phyloP scores from a whole-genome alignment of 306 rosid genomes.

The Sicyos edulis region DNA sequence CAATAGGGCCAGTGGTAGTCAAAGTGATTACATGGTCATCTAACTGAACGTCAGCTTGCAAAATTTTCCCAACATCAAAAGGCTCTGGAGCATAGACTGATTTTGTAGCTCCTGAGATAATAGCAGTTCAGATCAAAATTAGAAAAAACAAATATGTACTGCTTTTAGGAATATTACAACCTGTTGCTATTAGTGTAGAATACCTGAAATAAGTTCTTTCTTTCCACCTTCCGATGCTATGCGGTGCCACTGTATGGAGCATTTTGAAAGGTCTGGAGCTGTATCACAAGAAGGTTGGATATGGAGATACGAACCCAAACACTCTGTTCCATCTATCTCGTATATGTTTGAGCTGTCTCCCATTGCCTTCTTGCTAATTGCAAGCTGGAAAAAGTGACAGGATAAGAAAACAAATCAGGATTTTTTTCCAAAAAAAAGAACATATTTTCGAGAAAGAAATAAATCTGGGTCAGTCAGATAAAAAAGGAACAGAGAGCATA shows the following conservation, averaged over 20 bases:
- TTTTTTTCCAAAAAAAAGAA: not conserved
- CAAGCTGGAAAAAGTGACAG: slow-evolving; percentile 39
- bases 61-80: slow-evolving; percentile 63
- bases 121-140: slow-evolving; percentile 4
- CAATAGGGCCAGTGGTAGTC: slow-evolving; percentile 73
- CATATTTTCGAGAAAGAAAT: not conserved
- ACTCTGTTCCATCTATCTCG: slow-evolving; percentile 70
- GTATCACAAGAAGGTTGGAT: slow-evolving; percentile 57
- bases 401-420: slow-evolving; percentile 16
- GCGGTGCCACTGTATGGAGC: slow-evolving; percentile 75
- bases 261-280: slow-evolving; percentile 53
- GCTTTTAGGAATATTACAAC: no score
- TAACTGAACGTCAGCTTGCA: slow-evolving; percentile 56
- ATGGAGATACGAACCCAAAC: slow-evolving; percentile 64
- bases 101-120: slow-evolving; percentile 68
- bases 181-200: not conserved
- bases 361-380: slow-evolving; percentile 50
- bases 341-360: slow-evolving; percentile 42
- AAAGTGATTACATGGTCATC: slow-evolving; percentile 38
- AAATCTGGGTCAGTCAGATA: not conserved
- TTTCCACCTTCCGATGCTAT: slow-evolving; percentile 56
- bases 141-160: not conserved
- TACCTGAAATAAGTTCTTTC: slow-evolving; percentile 78
- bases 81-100: slow-evolving; percentile 82
- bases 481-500: not conserved